phyloP scores from a whole-genome alignment of 441 rosid species.

The Eutrema salsugineum region DNA sequence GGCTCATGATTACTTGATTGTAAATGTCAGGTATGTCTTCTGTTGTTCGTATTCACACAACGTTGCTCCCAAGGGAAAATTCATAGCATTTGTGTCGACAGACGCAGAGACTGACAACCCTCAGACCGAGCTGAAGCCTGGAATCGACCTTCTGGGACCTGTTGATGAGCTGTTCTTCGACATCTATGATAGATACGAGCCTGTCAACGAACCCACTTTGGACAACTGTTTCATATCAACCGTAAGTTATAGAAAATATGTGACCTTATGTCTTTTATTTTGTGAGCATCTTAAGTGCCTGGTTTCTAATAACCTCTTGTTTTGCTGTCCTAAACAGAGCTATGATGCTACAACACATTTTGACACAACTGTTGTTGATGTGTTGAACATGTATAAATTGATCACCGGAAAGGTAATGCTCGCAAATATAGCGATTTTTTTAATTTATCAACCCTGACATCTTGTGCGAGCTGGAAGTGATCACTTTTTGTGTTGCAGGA shows the following conservation, averaged over 20 bases:
- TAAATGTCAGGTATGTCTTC: constrained; percentile 68
- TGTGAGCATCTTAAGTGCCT: not conserved
- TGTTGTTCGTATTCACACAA: constrained; percentile 90
- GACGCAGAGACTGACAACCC: constrained; percentile 89
- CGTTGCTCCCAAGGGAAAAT: constrained; percentile 88
- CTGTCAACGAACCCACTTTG: constrained; percentile 70
- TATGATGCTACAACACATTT: constrained; percentile 87
- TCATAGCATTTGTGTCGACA: constrained; percentile 82
- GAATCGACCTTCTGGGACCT: constrained; percentile 74
- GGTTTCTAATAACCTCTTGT: not conserved
- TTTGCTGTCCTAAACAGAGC: constrained; percentile 46
- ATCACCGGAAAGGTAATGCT: constrained; percentile 80
- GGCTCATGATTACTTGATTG: constrained; percentile 1
- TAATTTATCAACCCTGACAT: not conserved
- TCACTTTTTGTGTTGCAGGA: constrained; percentile 34
- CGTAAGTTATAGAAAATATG: constrained; percentile 33
- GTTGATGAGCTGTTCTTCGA: constrained; percentile 83
- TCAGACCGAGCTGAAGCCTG: constrained; percentile 66
- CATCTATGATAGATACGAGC: constrained; percentile 66
- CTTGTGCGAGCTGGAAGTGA: not conserved
- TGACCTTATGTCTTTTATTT: not conserved
- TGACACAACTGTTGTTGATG: constrained; percentile 78
- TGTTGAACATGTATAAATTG: constrained; percentile 68
- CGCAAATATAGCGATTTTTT: not conserved
- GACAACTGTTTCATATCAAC: constrained; percentile 89